Evolutionary conservation across 108 stramenopile genomes (phyloP), one percentile per base, ranked within the genome.

Genomic region (Cyclotella kingstonii): DNA sequence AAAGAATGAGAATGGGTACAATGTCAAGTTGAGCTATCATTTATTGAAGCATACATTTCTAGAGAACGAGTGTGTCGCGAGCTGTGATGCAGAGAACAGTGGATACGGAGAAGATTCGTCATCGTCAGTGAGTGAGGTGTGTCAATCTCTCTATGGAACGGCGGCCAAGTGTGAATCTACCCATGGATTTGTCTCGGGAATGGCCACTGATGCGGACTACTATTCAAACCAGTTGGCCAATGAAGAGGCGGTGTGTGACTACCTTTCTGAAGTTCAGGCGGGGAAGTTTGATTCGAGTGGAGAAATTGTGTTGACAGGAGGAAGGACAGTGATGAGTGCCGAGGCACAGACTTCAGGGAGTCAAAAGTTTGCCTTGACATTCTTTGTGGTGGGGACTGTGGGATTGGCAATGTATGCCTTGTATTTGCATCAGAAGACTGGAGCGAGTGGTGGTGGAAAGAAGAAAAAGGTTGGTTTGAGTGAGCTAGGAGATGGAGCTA

Each of bases 311-410:
- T 45, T 76, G 25, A 66, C 43, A 8, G 86, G 84, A 22, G 62
- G 59, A 36, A 55, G 33, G 19, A 48, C 56, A 25, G 59, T 57
- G 1, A 44, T 53, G 55, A 54, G 48, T 17, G 29, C 33, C 4
- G 7, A 11, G 3, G 69, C 62, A 21, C 42, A 44, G 9, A 80
- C 87, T 0, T 85, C 84, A 0, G 85, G 84, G 8, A 85, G 87
- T 29, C 92, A 90, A 70, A 89, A 85, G 79, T 84, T 89, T 61
- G 91, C 87, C 26, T 77, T 93, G 38, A 77, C 84, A 12, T 87
- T 92, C 72, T 89, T 89, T 55, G 64, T 82, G 34, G 70, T 89
- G 28, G 86, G 85, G 47, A 85, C 84, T 41, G 68, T 78, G 9
- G 87, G 84, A 43, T 70, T 93, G 56, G 81, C 84, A 5, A 66